phyloP scores from a whole-genome alignment of 1,284 basidiomycete genomes.

The Taiwanofungus camphoratus region DNA sequence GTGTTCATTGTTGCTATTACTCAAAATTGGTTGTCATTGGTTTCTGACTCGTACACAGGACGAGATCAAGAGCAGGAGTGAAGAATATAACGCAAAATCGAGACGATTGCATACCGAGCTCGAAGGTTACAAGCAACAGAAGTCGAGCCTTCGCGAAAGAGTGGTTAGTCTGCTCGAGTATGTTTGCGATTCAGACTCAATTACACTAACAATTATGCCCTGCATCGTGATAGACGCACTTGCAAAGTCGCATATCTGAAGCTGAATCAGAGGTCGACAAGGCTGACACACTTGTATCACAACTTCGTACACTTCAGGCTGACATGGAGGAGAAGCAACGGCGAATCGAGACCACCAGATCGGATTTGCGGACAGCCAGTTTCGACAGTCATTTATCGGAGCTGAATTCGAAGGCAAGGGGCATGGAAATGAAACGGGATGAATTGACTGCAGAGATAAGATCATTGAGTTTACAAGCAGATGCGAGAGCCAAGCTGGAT shows the following conservation, averaged over 20 bases:
- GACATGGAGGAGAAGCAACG: conserved; percentile 60
- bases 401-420: conserved; percentile 47
- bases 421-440: conserved; percentile 71
- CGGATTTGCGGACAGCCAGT: conserved; percentile 53
- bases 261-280: conserved; percentile 24
- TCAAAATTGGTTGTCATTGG: background rate
- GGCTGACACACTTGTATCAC: conserved; percentile 18
- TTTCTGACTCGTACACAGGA: conserved; percentile 3
- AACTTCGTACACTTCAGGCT: conserved; percentile 32
- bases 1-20: conserved; percentile 5
- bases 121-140: conserved; percentile 47
- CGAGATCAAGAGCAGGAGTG: conserved; percentile 28
- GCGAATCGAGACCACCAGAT: conserved; percentile 51
- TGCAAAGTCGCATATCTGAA: conserved; percentile 16
- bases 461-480: conserved; percentile 74
- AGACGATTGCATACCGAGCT: conserved; percentile 49
- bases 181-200: too few species aligned
- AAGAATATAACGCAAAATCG: conserved; percentile 55
- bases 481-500: conserved; percentile 76
- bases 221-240: conserved; percentile 11
- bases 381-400: conserved; percentile 70
- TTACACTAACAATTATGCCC: too few species aligned
- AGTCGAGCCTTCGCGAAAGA: conserved; percentile 49
- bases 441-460: conserved; percentile 69
- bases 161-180: conserved; percentile 40